phyloP scores from a whole-genome alignment of 352 stramenopile genomes.

The Globisporangium paroecandrum region DNA sequence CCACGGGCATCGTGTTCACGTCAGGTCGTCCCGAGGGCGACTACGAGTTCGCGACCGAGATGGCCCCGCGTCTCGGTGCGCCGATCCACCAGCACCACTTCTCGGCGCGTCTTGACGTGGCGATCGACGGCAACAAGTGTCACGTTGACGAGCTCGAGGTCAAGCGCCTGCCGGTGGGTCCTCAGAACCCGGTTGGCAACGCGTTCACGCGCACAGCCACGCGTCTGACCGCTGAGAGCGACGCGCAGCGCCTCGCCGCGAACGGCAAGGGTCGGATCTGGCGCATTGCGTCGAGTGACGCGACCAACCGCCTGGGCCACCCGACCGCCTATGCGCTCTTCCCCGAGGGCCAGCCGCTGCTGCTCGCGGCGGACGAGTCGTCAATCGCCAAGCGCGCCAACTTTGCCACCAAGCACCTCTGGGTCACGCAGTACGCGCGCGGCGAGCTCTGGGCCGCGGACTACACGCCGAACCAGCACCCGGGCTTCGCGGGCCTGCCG shows the following conservation, averaged over 20 bases:
- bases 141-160: slow-evolving; percentile 54
- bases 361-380: slow-evolving; percentile 47
- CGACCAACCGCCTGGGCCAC: slow-evolving; percentile 50
- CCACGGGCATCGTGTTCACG: slow-evolving; percentile 78
- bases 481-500: slow-evolving; percentile 43
- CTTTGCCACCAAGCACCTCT: slow-evolving; percentile 69
- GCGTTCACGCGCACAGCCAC: slow-evolving; percentile 49
- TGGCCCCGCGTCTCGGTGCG: slow-evolving; percentile 55
- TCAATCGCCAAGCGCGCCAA: slow-evolving; percentile 48
- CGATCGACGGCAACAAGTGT: slow-evolving; percentile 55
- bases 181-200: slow-evolving; percentile 59
- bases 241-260: slow-evolving; percentile 41
- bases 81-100: slow-evolving; percentile 80
- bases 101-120: slow-evolving; percentile 69
- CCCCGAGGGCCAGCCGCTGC: slow-evolving; percentile 43
- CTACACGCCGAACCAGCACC: slow-evolving; percentile 67
- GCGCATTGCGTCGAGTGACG: slow-evolving; percentile 59
- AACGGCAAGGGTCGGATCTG: slow-evolving; percentile 50
- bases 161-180: slow-evolving; percentile 32
- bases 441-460: slow-evolving; percentile 64
- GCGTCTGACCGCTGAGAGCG: slow-evolving; percentile 41
- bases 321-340: slow-evolving; percentile 55
- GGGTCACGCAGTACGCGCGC: slow-evolving; percentile 60
- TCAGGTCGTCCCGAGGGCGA: slow-evolving; percentile 61
- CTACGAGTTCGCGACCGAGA: slow-evolving; percentile 39